Evolutionary conservation across 2,329 filamentous ascomycete species (phyloP).

Genomic region (Purpureocillium lavendulum): DNA sequence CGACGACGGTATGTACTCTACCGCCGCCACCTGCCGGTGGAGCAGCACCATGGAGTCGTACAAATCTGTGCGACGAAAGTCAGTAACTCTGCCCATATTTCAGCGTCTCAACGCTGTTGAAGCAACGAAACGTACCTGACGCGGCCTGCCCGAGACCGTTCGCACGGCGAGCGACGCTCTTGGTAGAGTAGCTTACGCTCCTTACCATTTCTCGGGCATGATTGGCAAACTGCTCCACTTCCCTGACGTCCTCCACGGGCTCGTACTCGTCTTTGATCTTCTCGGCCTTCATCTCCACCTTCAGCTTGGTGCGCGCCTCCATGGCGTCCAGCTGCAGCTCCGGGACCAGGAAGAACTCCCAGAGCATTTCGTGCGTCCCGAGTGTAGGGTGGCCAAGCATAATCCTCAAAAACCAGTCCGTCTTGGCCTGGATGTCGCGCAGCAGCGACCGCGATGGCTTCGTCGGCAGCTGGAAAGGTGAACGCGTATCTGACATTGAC

Average conservation of each 20-base stretch:
- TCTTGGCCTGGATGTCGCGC: constrained; percentile 75
- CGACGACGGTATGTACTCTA: constrained; percentile 58
- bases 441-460: constrained; percentile 82
- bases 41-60: constrained; percentile 54
- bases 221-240: constrained; percentile 88
- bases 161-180: constrained; percentile 70
- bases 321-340: constrained; percentile 88
- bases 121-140: constrained; percentile 39
- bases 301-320: constrained; percentile 77
- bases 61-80: constrained; percentile 43
- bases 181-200: constrained; percentile 73
- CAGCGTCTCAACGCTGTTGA: neutral
- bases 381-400: constrained; percentile 87
- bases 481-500: constrained; percentile 65
- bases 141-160: constrained; percentile 62
- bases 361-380: constrained; percentile 89
- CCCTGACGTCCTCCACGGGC: constrained; percentile 72
- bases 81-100: neutral
- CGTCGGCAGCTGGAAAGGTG: constrained; percentile 87
- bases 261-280: constrained; percentile 83
- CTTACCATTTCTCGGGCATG: constrained; percentile 87
- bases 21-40: constrained; percentile 40
- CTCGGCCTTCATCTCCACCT: constrained; percentile 74
- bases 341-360: constrained; percentile 97
- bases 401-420: constrained; percentile 83